These are phyloP conservation scores for Panicum virgatum DNA, from an alignment of 202 grass and related monocot species.

Conservation along the genomic window DNA sequence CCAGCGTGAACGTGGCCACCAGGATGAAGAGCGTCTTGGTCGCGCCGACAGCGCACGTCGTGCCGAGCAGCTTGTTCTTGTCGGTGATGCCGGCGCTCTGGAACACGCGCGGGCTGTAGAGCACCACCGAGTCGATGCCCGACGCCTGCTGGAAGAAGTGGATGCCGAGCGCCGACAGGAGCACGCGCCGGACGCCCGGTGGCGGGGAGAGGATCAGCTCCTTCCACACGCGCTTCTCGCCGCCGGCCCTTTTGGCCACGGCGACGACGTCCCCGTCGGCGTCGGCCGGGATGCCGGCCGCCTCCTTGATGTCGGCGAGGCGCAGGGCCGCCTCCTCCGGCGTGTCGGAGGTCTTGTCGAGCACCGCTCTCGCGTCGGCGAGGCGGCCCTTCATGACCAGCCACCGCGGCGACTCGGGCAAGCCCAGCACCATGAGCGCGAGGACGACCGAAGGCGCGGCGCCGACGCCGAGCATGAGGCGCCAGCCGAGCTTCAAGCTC, in stretches of 20 bases:
- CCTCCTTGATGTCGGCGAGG: conserved; percentile 51
- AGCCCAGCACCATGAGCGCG: conserved; percentile 19
- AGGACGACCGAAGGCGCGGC: conserved; percentile 48
- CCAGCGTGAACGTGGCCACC: conserved; percentile 56
- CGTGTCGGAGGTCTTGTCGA: conserved; percentile 44
- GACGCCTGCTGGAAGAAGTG: conserved; percentile 31
- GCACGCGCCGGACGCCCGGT: conserved; percentile 10
- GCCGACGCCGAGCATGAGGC: conserved; percentile 61
- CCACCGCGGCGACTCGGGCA: conserved; percentile 76
- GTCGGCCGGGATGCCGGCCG: conserved; percentile 44
- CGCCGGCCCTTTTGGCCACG: not conserved
- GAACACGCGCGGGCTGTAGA: conserved; percentile 26
- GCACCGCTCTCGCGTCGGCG: conserved; percentile 16
- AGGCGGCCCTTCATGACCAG: conserved; percentile 63
- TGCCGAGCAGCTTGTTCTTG: conserved; percentile 22
- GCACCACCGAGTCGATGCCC: conserved; percentile 29
- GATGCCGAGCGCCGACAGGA: conserved; percentile 9
- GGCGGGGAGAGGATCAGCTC: conserved; percentile 17
- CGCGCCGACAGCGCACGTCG: conserved; percentile 1
- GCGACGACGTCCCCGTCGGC: conserved; percentile 41
- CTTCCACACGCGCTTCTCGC: conserved; percentile 21
- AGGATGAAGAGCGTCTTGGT: conserved; percentile 36
- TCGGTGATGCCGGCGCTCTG: conserved; percentile 18
- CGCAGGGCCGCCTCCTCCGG: conserved; percentile 48
- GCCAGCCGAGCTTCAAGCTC: conserved; percentile 50